These are phyloP conservation scores for Medicago truncatula DNA, from an alignment of 306 rosid species.

Conservation along the genomic window MtrunA17r5.0-ANR NC_053046.1:5840501-5841000, in stretches of 20 bases:
- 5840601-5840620: slow-evolving; percentile 75
- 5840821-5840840: slow-evolving; percentile 74
- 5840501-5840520: slow-evolving; percentile 73
- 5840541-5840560: slow-evolving; percentile 97
- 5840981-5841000: slow-evolving; percentile 87
- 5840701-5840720: slow-evolving; percentile 63
- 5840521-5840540: slow-evolving; percentile 76
- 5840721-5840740: slow-evolving; percentile 69
- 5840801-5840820: slow-evolving; percentile 96
- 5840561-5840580: slow-evolving; percentile 93
- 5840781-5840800: slow-evolving; percentile 82
- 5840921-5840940: slow-evolving; percentile 76
- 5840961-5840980: slow-evolving; percentile 90
- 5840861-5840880: slow-evolving; percentile 96
- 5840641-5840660: slow-evolving; percentile 56
- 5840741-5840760: slow-evolving; percentile 60
- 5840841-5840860: slow-evolving; percentile 90
- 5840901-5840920: slow-evolving; percentile 84
- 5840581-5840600: slow-evolving; percentile 95
- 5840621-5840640: slow-evolving; percentile 67
- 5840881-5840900: slow-evolving; percentile 78
- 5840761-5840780: slow-evolving; percentile 80
- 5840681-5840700: slow-evolving; percentile 51
- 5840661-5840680: slow-evolving; percentile 60
- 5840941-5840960: slow-evolving; percentile 80